These are phyloP conservation scores for Coemansia sp. DNA, from an alignment of 192 early-diverging fungal genomes.

Conservation along the genomic window DNA sequence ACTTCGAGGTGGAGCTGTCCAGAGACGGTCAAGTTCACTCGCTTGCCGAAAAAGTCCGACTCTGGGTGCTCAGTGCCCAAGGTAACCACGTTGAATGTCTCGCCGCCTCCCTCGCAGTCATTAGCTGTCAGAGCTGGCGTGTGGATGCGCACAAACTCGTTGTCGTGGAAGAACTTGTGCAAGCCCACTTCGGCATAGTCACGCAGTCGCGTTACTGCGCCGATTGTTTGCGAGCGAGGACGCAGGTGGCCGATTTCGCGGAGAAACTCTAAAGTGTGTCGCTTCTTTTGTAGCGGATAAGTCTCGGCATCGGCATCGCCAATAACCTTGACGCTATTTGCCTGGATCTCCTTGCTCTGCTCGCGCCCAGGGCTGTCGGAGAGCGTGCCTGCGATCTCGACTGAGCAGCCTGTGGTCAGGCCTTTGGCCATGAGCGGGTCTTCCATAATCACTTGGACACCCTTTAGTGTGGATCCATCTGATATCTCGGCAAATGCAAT, in stretches of 20 bases:
- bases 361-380: constrained; percentile 70
- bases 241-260: constrained; percentile 79
- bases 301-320: constrained; percentile 59
- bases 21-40: constrained; percentile 82
- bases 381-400: constrained; percentile 72
- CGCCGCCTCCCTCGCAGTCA: constrained; percentile 91
- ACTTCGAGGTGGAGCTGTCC: constrained; percentile 88
- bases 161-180: constrained; percentile 71
- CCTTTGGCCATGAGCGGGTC: constrained; percentile 39
- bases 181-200: constrained; percentile 68
- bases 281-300: constrained; percentile 88
- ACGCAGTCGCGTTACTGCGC: constrained; percentile 73
- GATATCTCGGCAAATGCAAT: constrained; percentile 77
- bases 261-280: constrained; percentile 76
- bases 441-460: constrained; percentile 69
- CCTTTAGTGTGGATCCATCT: constrained; percentile 76
- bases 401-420: constrained; percentile 73
- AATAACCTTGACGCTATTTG: constrained; percentile 31
- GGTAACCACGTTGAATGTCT: constrained; percentile 67
- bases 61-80: constrained; percentile 15
- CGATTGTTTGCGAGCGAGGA: constrained; percentile 74
- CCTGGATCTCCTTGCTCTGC: constrained; percentile 75
- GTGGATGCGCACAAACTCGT: constrained; percentile 77
- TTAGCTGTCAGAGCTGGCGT: constrained; percentile 83
- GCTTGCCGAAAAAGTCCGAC: constrained; percentile 72